Evolutionary conservation across 1,139 yeast species (phyloP).

Genomic region (Sugiyamaella castrensis): DNA sequence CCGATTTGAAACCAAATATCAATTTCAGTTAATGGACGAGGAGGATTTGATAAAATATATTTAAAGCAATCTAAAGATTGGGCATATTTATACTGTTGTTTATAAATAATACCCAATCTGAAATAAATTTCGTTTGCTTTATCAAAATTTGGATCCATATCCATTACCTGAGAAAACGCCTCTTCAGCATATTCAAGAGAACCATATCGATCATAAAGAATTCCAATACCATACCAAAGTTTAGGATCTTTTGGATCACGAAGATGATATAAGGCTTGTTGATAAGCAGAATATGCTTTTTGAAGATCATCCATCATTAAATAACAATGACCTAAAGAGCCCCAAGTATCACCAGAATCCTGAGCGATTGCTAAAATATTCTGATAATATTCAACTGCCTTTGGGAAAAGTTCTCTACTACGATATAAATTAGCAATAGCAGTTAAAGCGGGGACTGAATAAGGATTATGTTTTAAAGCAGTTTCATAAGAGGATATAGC

Average conservation of each 20-base stretch:
- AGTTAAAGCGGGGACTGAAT: conserved; percentile 78
- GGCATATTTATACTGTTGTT: conserved; percentile 84
- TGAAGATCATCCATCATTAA: conserved; percentile 94
- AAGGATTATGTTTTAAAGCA: conserved; percentile 84
- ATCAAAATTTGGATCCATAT: conserved; percentile 92
- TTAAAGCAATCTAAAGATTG: conserved; percentile 92
- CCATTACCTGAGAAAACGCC: conserved; percentile 93
- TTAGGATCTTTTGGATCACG: conserved; percentile 95
- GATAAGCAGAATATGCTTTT: conserved; percentile 94
- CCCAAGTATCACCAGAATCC: conserved; percentile 97
- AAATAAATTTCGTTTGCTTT: conserved; percentile 95
- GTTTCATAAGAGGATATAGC: conserved; percentile 87
- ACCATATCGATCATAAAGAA: conserved; percentile 91
- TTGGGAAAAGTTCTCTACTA: conserved; percentile 82
- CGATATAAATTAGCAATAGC: conserved; percentile 87
- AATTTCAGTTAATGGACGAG: conserved; percentile 91
- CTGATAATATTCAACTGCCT: conserved; percentile 92
- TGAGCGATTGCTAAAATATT: conserved; percentile 78
- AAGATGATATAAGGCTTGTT: conserved; percentile 86
- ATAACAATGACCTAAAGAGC: conserved; percentile 93
- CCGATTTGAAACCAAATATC: conserved; percentile 99
- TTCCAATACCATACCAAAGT: conserved; percentile 98
- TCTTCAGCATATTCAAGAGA: conserved; percentile 96
- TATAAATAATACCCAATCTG: conserved; percentile 94
- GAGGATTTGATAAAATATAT: conserved; percentile 86